These are phyloP conservation scores for Ehretia macrophylla DNA, from an alignment of 257 asterid genomes.

Conservation along the genomic window DNA sequence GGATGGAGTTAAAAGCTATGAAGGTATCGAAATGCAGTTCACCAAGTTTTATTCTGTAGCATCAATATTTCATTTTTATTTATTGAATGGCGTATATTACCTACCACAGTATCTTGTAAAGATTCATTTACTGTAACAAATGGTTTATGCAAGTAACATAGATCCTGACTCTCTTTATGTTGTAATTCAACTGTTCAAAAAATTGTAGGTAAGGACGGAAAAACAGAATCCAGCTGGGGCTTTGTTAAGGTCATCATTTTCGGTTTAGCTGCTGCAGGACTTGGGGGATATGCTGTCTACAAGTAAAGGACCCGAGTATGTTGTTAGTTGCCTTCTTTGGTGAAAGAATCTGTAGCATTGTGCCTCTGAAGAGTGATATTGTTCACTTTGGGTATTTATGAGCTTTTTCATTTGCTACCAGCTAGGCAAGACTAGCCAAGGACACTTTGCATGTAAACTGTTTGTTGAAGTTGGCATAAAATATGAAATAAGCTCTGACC, in stretches of 20 bases:
- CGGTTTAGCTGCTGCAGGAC: conserved; percentile 62
- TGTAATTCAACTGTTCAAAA: not conserved
- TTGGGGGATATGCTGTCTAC: conserved; percentile 76
- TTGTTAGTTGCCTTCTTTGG: not conserved
- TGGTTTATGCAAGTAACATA: too few relatives aligned
- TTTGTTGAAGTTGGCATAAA: too few relatives aligned
- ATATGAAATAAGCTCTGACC: too few relatives aligned
- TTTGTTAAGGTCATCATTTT: conserved; percentile 56
- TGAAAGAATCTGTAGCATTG: too few relatives aligned
- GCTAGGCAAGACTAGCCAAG: too few relatives aligned
- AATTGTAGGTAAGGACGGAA: conserved; percentile 55
- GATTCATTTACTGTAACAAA: too few relatives aligned
- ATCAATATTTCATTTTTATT: not conserved
- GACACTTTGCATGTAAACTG: too few relatives aligned
- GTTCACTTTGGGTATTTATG: not conserved
- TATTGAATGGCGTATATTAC: too few relatives aligned
- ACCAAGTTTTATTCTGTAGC: conserved; percentile 1
- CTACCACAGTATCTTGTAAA: too few relatives aligned
- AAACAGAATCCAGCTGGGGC: conserved; percentile 51
- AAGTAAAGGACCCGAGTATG: conserved; percentile 87
- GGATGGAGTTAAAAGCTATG: conserved; percentile 78
- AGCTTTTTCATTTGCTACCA: not conserved
- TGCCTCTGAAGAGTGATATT: too few relatives aligned
- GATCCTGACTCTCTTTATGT: conserved; percentile 1
- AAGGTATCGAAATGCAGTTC: conserved; percentile 42